Evolutionary conservation across 2,329 filamentous ascomycete genomes (phyloP), one percentile per base, ranked within the genome.

Genomic region (Ophiostoma sp.): DNA sequence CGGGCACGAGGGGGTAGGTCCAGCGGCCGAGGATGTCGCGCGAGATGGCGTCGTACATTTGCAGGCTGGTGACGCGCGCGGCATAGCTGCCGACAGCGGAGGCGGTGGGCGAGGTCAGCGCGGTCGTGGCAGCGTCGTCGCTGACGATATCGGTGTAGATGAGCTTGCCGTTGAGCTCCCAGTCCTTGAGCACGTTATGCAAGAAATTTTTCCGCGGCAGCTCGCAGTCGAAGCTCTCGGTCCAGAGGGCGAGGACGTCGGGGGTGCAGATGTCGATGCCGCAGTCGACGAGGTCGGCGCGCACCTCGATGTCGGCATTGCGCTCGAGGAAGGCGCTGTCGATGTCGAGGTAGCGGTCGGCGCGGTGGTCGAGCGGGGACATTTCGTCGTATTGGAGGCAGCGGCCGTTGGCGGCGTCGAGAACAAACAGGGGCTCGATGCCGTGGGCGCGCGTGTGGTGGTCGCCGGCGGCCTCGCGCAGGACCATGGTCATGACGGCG

Each of bases 261-360:
- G 94, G 93, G 0, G 95, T 98, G 79, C 94, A 98, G 72, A 99
- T 98, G 76, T 99, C 95, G 75, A 99, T 95, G 66, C 92, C 91
- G 73, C 92, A 93, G 77, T 99, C 95, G 71, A 98, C 90, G 69
- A 99, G 81, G 78, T 99, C 94, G 72, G 90, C 87, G 52, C 93
- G 87, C 27, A 97, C 83, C 73, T 96, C 92, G 66, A 97, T 85
- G 76, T 96, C 91, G 62, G 80, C 79, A 4, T 66, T 58, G 44
- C 47, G 44, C 66, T 89, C 87, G 18, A 97, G 81, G n/a, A 97
- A 82, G 49, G 92, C 88, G 2, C 91, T 85, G 74, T 97, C 93
- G 64, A 98, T 85, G 65, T 85, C 85, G 55, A 93, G 78, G 71
- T 88, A 85, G 73, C 85, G 86, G 47, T 88, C 86, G 66, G 81